Base-by-base conservation (phyloP, 2,329 filamentous ascomycete genomes). In the Aspergillus pseudotamarii region DNA sequence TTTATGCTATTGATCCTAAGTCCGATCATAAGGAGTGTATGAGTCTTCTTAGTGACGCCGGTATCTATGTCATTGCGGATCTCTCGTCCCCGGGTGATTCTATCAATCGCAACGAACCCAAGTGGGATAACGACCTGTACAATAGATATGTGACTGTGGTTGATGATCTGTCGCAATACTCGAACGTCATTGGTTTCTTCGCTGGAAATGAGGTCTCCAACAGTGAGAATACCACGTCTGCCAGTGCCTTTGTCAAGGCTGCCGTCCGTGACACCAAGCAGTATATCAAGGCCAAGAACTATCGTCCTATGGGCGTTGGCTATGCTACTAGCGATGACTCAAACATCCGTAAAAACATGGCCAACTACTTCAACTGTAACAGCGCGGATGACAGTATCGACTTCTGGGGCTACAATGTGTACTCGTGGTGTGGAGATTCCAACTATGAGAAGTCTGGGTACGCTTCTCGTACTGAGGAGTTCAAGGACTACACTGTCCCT, bases 341-440 rank as follows among this genome's bases (percentile, higher is more conserved):
- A 32, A 85, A 87, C 23, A 96, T 96, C 71, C 91, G 94, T 77
- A 84, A 84, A 68, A 84, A 93, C 73, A 89, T 97, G 73, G 92
- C 92, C 67, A 83, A 92, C 76, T 98, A 96, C 86, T 97, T 98
- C 84, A 94, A 96, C 86, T 98, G 94, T 76, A 91, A 92, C 53
- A 63, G 69, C 64, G 79, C 87, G 65, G 82, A 84, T n/a, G 79
- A 81, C 72, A 78, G 91, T 66, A 96, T 97, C 69, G 95, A 98
- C 79, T 98, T 95, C 84, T 98, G 93, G 92, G 94, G 94, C 64
- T 97, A 97, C 89, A 98, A 98, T 84, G 96, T 98, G 82, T 98
- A 98, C 86, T 96, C 93, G 50, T 98, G 94, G 94, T 98, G 94
- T 78, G 94, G 94, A 69, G 79, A 93, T 73, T 96, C 91, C 75